A percentile compares a stretch with the other conserved stretches of the same genome.
Evolutionary conservation across 495 filamentous ascomycete species (phyloP).

Genomic region (Penicillium flavigenum): DNA sequence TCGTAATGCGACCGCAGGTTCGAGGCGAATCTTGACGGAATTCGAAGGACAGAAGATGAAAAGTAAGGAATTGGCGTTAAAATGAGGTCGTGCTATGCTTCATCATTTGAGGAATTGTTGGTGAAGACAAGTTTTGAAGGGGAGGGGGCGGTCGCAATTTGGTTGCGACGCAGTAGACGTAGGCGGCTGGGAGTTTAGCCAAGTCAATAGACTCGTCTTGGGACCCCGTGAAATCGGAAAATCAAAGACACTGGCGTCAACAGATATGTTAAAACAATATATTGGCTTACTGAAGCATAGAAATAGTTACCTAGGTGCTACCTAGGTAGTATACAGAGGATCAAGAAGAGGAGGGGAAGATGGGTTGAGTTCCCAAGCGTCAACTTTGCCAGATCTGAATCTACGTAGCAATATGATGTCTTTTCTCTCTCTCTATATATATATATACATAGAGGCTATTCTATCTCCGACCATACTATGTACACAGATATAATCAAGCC

Average conservation of each 20-base stretch:
- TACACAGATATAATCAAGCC: neutral
- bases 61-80: constrained; percentile 27
- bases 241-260: constrained; percentile 6
- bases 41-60: constrained; percentile 20
- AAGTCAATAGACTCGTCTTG: constrained; percentile 9
- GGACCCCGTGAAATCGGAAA: neutral
- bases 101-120: constrained; percentile 33
- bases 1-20: constrained; percentile 30
- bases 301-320: neutral
- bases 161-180: constrained; percentile 17
- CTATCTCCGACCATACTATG: neutral
- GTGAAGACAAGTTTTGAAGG: constrained; percentile 12
- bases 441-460: neutral
- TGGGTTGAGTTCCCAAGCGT: neutral
- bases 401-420: neutral
- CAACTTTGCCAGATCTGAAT: neutral
- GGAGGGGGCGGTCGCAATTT: constrained; percentile 24
- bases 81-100: constrained; percentile 22
- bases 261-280: neutral
- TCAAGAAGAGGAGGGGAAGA: constrained; percentile 10
- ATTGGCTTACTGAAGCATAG: neutral
- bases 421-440: neutral
- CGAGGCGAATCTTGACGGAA: constrained; percentile 22
- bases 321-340: neutral
- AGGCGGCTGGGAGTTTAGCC: constrained; percentile 11